Conservation (phyloP, 306 rosid genomes). For the Malus domestica region DNA sequence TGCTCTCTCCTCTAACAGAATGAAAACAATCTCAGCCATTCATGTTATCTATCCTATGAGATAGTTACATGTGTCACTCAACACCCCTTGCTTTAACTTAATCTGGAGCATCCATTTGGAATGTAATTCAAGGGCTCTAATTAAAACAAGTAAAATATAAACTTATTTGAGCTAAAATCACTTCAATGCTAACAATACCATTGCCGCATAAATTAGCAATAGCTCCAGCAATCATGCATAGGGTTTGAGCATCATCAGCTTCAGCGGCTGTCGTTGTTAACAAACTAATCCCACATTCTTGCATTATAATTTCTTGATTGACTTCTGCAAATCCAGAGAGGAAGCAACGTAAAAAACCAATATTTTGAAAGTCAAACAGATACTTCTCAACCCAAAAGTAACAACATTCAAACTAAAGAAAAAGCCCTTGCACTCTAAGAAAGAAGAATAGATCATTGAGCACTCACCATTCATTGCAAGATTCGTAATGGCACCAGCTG, state of each 20-base stretch:
- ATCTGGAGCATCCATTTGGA: too few relatives aligned
- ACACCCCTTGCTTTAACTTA: too few relatives aligned
- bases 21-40: too few relatives aligned
- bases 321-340: conserved; percentile 57
- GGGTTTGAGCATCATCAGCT: conserved; percentile 97
- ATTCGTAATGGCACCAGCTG: conserved; percentile 98
- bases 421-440: conserved; percentile 6
- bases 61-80: too few relatives aligned
- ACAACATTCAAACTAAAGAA: conserved; percentile 10
- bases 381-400: conserved; percentile 7
- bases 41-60: too few relatives aligned
- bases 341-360: conserved; percentile 19
- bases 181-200: conserved; percentile 33
- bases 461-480: conserved; percentile 91
- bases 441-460: not conserved
- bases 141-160: too few relatives aligned
- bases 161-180: too few relatives aligned
- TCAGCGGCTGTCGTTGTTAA: conserved; percentile 84
- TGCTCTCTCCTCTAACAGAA: too few relatives aligned
- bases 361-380: conserved; percentile 1
- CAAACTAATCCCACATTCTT: conserved; percentile 86
- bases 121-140: too few relatives aligned
- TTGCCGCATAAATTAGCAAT: conserved; percentile 95
- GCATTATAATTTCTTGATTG: conserved; percentile 90
- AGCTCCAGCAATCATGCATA: conserved; percentile 78